Base-by-base conservation (phyloP, 257 asterid genomes). In the Prunella vulgaris region DNA sequence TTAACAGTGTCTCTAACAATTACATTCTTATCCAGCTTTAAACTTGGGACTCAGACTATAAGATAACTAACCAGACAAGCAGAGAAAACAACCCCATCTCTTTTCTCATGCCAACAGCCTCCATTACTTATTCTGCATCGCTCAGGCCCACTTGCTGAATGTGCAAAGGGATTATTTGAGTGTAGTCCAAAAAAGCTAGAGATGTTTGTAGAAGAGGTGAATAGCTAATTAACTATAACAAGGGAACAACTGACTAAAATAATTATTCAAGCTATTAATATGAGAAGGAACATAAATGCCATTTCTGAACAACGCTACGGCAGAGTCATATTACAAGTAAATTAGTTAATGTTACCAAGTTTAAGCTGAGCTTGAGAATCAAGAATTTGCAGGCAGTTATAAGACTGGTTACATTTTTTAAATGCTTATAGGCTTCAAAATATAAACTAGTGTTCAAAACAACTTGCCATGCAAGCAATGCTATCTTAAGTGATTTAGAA, bases 31-130 rank as follows among this genome's bases (percentile, higher is more conserved):
- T 33, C 57, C 58, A 69, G 42, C 27, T 58, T 76, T 46, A 27
- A 52, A 57, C 64, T 62, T 10, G 60, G 60, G 59, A 73, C 25
- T 24, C 3, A 71, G 28, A 68, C 61, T 48, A 61, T 44, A 38
- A 59, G 61, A 62, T 57, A 37, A 88, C 95, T n/a, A 52, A 90
- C 98, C 94, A 83, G 54, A 80, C 98, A 92, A 68, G 97, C 96
- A 63, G 98, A 83, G 75, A 78, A 84, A 70, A 88, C 69, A 52
- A 63, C 84, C 54, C 96, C 96, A 32, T 85, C 76, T 73, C 58
- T 76, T 21, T 74, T 80, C 15, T 80, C 96, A 78, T 89, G 88
- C 97, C 98, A 92, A 83, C 97, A 92, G 73, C 97, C 98, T 66
- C 98, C 98, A 60, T 92, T 79, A 32, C 85, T 83, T 77, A 92